Evolutionary conservation across 2,329 filamentous ascomycete species (phyloP).

Genomic region (Botryosphaeria dothidea): DNA sequence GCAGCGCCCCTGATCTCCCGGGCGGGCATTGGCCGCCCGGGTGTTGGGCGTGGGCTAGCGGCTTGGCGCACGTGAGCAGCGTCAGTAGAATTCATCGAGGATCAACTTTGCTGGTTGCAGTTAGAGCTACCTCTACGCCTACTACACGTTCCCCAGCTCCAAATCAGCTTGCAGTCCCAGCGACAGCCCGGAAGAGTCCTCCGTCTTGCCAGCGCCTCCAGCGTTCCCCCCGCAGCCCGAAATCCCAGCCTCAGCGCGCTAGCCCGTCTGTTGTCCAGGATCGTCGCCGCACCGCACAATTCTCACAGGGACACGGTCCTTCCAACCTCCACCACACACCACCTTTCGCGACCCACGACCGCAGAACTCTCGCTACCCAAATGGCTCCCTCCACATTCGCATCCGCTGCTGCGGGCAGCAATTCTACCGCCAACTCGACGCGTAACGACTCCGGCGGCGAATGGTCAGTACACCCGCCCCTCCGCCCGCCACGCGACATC

Average conservation of each 20-base stretch:
- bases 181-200: background rate
- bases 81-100: slow-evolving; percentile 18
- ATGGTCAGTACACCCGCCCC: slow-evolving; percentile 42
- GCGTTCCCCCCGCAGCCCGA: background rate
- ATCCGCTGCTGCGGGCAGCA: slow-evolving; percentile 51
- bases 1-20: background rate
- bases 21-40: background rate
- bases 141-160: background rate
- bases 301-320: slow-evolving; percentile 16
- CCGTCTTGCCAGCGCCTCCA: slow-evolving; percentile 4
- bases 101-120: slow-evolving; percentile 18
- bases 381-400: slow-evolving; percentile 54
- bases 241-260: slow-evolving; percentile 2
- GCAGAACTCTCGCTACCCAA: background rate
- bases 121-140: slow-evolving; percentile 1
- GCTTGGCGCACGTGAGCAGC: slow-evolving; percentile 14
- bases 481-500: slow-evolving; percentile 20
- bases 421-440: slow-evolving; percentile 35
- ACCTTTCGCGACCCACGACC: slow-evolving; percentile 4
- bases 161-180: background rate
- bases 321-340: slow-evolving; percentile 9
- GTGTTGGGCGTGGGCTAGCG: background rate
- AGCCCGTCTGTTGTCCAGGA: slow-evolving; percentile 13
- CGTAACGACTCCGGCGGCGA: slow-evolving; percentile 47
- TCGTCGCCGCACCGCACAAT: slow-evolving; percentile 18